Evolutionary conservation across 768 basidiomycete species (phyloP), one percentile per base, ranked within the genome.

Genomic region (Saitozyma podzolica): DNA sequence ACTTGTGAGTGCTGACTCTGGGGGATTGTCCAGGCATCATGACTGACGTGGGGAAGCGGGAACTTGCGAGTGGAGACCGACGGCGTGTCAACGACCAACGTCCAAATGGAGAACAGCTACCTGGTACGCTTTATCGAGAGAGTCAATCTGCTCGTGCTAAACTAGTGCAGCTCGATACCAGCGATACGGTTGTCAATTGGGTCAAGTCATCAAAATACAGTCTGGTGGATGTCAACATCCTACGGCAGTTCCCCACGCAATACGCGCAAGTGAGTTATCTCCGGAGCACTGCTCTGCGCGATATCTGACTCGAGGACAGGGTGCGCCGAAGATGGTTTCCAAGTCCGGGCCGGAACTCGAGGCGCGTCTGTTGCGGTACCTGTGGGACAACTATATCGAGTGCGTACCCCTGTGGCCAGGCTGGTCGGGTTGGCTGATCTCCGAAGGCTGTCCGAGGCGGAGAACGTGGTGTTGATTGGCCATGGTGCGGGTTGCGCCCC

Each of bases 341-440:
- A 67, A 66, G 43, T 55, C 53, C 63, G 64, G 70, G 70, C 64
- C 63, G 40, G 20, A 67, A 62, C 20, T 54, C 56, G 59, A 79
- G 74, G 77, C 68, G 53, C 86, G 89, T 39, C 80, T 94, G 20
- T 76, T 95, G 61, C 83, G 84, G 4, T 95, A 97, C 76, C 78
- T 98, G 10, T 99, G 96, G 96, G 95, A 98, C 78, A 95, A 97
- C 72, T 94, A 93, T 73, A 83, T 98, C 64, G 87, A 89, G 94
- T 96, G 69, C 62, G 89, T 77, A 16, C n/a, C 52, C 45, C 14
- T 47, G 48, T 64, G 0, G 51, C 56, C 53, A n/a, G 60, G 19
- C 39, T 42, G 41, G 29, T 2, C n/a, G 7, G 6, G 1, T 9
- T 42, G 47, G 47, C 64, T 62, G 39, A 41, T 50, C 14, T 40